Evolutionary conservation across 345 rosid genomes (phyloP).

Genomic region (Camelina sativa): DNA sequence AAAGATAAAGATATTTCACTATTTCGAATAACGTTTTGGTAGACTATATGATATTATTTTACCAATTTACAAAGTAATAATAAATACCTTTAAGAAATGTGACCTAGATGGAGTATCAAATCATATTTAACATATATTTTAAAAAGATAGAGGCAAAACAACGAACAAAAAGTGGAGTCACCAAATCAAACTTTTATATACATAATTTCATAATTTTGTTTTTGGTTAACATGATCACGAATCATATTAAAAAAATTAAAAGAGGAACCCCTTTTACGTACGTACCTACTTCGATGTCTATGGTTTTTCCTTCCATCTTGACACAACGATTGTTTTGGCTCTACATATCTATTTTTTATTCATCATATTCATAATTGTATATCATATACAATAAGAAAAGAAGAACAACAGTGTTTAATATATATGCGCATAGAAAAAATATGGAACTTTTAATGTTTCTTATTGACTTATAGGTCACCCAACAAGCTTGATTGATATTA

Average conservation of each 20-base stretch:
- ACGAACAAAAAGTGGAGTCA: constrained; percentile 21
- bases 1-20: not conserved
- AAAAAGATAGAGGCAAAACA: not conserved
- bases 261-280: constrained; percentile 32
- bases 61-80: not conserved
- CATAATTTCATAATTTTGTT: not conserved
- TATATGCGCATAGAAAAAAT: constrained; percentile 2
- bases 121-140: not conserved
- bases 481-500: constrained; percentile 27
- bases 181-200: not conserved
- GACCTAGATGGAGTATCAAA: constrained; percentile 4
- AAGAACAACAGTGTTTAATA: not conserved
- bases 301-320: constrained; percentile 21
- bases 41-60: not conserved
- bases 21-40: not conserved
- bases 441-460: constrained; percentile 26
- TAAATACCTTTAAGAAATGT: no score
- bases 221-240: constrained; percentile 11
- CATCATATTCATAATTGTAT: not conserved
- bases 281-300: constrained; percentile 28
- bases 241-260: constrained; percentile 24
- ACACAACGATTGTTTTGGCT: constrained; percentile 21
- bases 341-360: constrained; percentile 12
- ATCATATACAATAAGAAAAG: not conserved
- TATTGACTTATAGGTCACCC: constrained; percentile 39